Percentiles rank a stretch among this genome's conserved stretches.
These are phyloP conservation scores for Cordyceps militaris DNA, from an alignment of 2,329 filamentous ascomycete genomes.

Conservation along the genomic window DNA sequence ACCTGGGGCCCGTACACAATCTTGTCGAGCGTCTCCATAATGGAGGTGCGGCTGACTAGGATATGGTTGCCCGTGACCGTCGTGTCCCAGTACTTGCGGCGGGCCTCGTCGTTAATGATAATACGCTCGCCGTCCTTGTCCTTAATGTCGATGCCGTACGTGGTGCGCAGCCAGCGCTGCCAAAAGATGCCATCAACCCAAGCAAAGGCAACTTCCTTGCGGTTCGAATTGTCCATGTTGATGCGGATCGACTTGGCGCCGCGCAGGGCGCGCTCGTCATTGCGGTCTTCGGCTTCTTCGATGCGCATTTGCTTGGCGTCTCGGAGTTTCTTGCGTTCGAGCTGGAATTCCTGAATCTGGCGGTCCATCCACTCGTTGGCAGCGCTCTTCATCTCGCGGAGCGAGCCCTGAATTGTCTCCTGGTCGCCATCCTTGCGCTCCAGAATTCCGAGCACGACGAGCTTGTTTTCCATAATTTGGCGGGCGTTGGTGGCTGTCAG, in stretches of 20 bases:
- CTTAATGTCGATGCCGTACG: conserved; percentile 82
- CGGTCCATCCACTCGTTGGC: conserved; percentile 98
- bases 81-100: conserved; percentile 89
- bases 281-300: conserved; percentile 90
- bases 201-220: conserved; percentile 86
- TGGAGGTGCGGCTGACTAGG: conserved; percentile 79
- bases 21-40: conserved; percentile 77
- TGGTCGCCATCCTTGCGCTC: conserved; percentile 60
- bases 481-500: conserved; percentile 83
- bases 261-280: conserved; percentile 78
- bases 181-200: conserved; percentile 98
- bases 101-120: conserved; percentile 84
- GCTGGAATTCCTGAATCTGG: conserved; percentile 82
- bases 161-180: conserved; percentile 94
- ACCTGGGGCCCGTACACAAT: conserved; percentile 61
- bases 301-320: conserved; percentile 93
- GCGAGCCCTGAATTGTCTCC: conserved; percentile 70
- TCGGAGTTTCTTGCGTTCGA: conserved; percentile 85
- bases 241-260: conserved; percentile 87
- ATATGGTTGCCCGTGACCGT: conserved; percentile 87
- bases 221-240: conserved; percentile 79
- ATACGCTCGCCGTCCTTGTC: conserved; percentile 83
- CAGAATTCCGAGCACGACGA: conserved; percentile 88
- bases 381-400: conserved; percentile 89
- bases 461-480: conserved; percentile 91